Evolutionary conservation across 2,329 filamentous ascomycete species (phyloP), one percentile per base, ranked within the genome.

Genomic region (Epichloe sibirici): DNA sequence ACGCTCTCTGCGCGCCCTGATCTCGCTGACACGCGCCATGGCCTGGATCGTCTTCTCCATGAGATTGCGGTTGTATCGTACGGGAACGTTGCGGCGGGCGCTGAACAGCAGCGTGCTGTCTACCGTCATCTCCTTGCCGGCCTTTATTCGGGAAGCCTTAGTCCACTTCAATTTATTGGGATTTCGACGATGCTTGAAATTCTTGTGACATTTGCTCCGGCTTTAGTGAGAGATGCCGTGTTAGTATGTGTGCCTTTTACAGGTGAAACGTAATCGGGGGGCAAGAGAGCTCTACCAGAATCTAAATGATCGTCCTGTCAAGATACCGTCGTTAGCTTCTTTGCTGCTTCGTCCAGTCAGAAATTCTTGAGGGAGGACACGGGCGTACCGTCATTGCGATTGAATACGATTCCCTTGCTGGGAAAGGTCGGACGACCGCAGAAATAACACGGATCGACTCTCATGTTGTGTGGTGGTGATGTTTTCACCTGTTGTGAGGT

Each of bases 101-200:
- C 88, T 86, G 73, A 97, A 95, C 65, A 89, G 86, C 56, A 98
- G 83, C 35, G 91, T 95, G 63, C 82, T 86, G 77, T 98, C 93
- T 71, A 97, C 90, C 53, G 88, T 87, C 88, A 95, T 82, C 66
- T 83, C 78, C 74, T 90, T 94, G 74, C 88, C 88, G 53, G 86
- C 85, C 17, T 67, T 68, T 66, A 85, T 85, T 65, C 90, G 86
- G 79, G 90, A 91, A 50, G 88, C 83, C 77, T 96, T 95, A 57
- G 91, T 96, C 93, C 91, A 96, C 72, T 90, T 93, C 62, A 97
- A 81, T 72, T 96, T 95, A 68, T 91, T 84, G 38, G 91, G 90
- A 74, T 97, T 96, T 60, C 93, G 85, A 86, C 95, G 95, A 88
- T 95, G 95, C 74, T 94, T 93, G 81, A 94, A 95, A 70, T 83